Percentiles rank a stretch among this genome's conserved stretches.
Evolutionary conservation across 306 rosid genomes (phyloP).

Genomic region (Ormosia emarginata): DNA sequence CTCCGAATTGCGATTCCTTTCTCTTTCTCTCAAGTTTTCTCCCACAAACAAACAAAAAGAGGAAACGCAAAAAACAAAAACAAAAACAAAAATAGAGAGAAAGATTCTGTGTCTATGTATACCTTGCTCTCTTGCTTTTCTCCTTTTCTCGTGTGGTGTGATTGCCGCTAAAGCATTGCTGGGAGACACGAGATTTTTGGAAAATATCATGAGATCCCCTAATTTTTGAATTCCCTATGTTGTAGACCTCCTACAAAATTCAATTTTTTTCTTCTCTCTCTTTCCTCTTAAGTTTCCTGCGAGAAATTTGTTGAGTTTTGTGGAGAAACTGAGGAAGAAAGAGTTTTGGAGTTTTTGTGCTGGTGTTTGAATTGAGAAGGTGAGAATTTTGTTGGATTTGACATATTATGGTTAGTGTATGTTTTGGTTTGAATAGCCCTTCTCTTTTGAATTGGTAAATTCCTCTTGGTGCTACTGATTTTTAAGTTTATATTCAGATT

Average conservation of each 20-base stretch:
- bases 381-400: conserved; percentile 12
- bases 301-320: conserved; percentile 12
- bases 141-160: conserved; percentile 14
- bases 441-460: neutral
- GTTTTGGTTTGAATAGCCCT: neutral
- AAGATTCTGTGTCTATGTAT: neutral
- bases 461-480: neutral
- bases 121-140: neutral
- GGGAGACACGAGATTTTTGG: neutral
- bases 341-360: conserved; percentile 2
- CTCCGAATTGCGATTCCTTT: neutral
- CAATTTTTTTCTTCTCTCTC: neutral
- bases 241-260: neutral
- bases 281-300: neutral
- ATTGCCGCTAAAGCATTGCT: conserved; percentile 31
- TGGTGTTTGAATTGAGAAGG: conserved; percentile 24
- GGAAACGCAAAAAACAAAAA: neutral
- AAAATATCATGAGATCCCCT: conserved; percentile 23
- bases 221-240: conserved; percentile 1
- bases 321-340: neutral
- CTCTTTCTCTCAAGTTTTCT: neutral
- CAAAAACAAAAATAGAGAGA: neutral
- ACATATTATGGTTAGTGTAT: neutral
- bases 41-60: too few species aligned
- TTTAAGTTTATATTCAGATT: neutral